These are phyloP conservation scores for Debaryomyces singareniensis DNA, from an alignment of 1,139 yeast species.

Conservation along the genomic window DNA sequence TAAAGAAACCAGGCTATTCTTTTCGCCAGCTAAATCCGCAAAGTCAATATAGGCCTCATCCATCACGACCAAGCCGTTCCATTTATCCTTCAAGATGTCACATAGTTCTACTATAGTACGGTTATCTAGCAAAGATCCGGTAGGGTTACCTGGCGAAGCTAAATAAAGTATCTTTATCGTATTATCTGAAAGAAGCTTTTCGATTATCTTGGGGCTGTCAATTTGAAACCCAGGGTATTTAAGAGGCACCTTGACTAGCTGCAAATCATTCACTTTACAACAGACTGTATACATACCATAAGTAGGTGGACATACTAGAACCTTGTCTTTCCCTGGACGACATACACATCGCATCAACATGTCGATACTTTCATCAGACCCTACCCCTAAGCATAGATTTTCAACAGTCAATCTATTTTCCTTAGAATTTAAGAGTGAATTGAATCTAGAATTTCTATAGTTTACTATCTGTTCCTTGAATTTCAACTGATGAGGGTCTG, in stretches of 20 bases:
- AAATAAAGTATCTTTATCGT: conserved; percentile 68
- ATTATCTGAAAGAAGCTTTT: conserved; percentile 49
- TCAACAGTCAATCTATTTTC: conserved; percentile 41
- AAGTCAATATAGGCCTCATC: conserved; percentile 97
- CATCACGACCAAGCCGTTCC: conserved; percentile 79
- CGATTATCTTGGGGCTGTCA: conserved; percentile 49
- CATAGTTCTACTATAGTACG: conserved; percentile 46
- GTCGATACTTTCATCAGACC: conserved; percentile 95
- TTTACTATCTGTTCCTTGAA: conserved; percentile 67
- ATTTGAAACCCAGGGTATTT: conserved; percentile 57
- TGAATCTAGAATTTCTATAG: conserved; percentile 56
- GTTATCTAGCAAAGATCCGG: conserved; percentile 59
- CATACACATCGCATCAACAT: conserved; percentile 81
- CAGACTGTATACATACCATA: conserved; percentile 96
- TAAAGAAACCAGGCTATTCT: conserved; percentile 43
- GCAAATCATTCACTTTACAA: conserved; percentile 84
- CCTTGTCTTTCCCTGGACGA: conserved; percentile 73
- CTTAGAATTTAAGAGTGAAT: conserved; percentile 12
- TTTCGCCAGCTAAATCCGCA: conserved; percentile 22
- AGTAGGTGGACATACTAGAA: conserved; percentile 89
- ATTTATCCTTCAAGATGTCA: conserved; percentile 24
- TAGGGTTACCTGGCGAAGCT: conserved; percentile 99
- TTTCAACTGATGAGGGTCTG: conserved; percentile 91
- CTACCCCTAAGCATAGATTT: conserved; percentile 90
- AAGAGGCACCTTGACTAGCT: conserved; percentile 63